phyloP scores from a whole-genome alignment of 495 filamentous ascomycete species.

The Cairneyella variabilis region DNA sequence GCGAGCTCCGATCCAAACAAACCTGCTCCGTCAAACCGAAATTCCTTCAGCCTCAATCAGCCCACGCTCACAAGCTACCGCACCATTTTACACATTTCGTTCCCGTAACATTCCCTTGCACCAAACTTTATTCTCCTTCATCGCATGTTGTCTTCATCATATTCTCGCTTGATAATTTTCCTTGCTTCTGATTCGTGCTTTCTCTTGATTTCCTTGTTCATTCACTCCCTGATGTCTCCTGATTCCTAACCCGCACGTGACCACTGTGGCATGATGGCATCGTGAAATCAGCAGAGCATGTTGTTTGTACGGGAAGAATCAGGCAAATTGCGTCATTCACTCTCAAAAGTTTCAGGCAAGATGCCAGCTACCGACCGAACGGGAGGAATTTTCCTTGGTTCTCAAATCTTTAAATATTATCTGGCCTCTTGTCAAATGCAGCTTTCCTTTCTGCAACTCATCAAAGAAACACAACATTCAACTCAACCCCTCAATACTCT shows the following conservation, averaged over 20 bases:
- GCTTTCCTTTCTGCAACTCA: not conserved
- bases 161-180: not conserved
- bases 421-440: not conserved
- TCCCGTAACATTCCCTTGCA: slow-evolving; percentile 3
- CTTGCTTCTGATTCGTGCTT: not conserved
- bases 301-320: not conserved
- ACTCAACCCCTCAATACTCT: not conserved
- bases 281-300: not conserved
- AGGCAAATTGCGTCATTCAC: not conserved
- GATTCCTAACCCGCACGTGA: not conserved
- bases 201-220: not conserved
- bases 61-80: too few relatives aligned
- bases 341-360: not conserved
- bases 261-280: not conserved
- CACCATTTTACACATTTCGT: too few relatives aligned
- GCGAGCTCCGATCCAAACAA: too few relatives aligned
- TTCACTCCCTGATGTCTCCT: not conserved
- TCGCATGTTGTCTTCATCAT: not conserved
- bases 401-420: not conserved
- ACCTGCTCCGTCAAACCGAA: too few relatives aligned
- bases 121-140: not conserved
- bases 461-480: not conserved
- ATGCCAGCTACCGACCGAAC: not conserved
- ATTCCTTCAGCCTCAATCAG: too few relatives aligned
- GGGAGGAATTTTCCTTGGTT: not conserved